phyloP scores from a whole-genome alignment of 2,329 filamentous ascomycete genomes.

The Stachybotrys chlorohalonatus region DNA sequence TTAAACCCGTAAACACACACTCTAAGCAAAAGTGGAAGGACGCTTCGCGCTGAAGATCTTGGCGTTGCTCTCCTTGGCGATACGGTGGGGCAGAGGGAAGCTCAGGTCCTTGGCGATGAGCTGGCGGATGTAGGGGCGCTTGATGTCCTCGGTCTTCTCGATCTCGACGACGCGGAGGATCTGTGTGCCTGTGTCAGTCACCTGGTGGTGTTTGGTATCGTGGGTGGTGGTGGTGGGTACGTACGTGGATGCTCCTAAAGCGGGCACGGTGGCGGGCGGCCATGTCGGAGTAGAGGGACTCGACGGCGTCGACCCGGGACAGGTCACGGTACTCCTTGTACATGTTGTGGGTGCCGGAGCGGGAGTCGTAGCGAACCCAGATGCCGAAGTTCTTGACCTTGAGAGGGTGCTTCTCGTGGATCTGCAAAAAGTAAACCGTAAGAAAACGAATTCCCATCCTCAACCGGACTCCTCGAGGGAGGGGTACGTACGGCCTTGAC shows the following conservation, averaged over 20 bases:
- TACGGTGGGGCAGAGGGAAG: slow-evolving; percentile 97
- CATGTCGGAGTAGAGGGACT: slow-evolving; percentile 99
- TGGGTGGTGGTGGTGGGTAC: slow-evolving; percentile 26
- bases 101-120: slow-evolving; percentile 89
- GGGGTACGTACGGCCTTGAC: slow-evolving; percentile 74
- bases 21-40: slow-evolving; percentile 96
- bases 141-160: slow-evolving; percentile 88
- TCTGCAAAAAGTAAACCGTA: slow-evolving; percentile 40
- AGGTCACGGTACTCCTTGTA: slow-evolving; percentile 99
- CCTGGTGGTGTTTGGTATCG: neutral
- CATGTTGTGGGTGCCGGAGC: slow-evolving; percentile 99
- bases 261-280: slow-evolving; percentile 92
- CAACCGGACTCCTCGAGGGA: neutral
- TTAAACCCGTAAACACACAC: slow-evolving; percentile 38
- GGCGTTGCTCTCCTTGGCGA: slow-evolving; percentile 72
- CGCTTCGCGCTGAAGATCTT: slow-evolving; percentile 91
- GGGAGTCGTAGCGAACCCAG: slow-evolving; percentile 99
- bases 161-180: slow-evolving; percentile 98
- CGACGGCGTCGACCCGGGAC: slow-evolving; percentile 89
- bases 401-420: slow-evolving; percentile 96
- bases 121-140: slow-evolving; percentile 99
- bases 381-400: slow-evolving; percentile 99
- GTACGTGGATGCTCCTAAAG: slow-evolving; percentile 97
- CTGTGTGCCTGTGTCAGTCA: slow-evolving; percentile 34
- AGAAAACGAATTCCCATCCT: neutral